Percentiles rank a stretch among this genome's conserved stretches.
These are phyloP conservation scores for Candida xyloterini DNA, from an alignment of 805 yeast genomes.

Conservation along the genomic window DNA sequence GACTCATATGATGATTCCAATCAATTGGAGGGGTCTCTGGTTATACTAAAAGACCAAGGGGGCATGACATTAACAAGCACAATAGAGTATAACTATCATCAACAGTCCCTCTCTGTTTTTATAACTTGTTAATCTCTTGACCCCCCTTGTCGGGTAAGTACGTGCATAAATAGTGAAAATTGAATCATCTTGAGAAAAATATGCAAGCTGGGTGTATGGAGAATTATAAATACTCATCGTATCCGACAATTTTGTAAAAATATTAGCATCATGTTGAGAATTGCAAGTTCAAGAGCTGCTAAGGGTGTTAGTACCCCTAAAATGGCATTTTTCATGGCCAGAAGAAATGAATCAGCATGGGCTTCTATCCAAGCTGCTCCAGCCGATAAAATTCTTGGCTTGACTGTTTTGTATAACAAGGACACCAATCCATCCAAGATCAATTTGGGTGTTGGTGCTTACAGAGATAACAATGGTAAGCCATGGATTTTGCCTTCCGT, in stretches of 20 bases:
- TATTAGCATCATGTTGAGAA: slow-evolving; percentile 20
- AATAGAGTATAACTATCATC: no score
- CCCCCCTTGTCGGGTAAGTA: slow-evolving; percentile 8
- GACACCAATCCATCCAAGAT: slow-evolving; percentile 59
- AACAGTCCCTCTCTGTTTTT: neutral
- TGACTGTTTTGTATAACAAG: slow-evolving; percentile 67
- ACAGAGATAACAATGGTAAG: slow-evolving; percentile 81
- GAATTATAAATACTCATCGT: slow-evolving; percentile 7
- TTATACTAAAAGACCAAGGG: no score
- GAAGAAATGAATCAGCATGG: slow-evolving; percentile 30
- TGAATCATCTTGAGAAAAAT: slow-evolving; percentile 14
- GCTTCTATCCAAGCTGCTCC: slow-evolving; percentile 48
- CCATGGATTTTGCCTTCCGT: slow-evolving; percentile 87
- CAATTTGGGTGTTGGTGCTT: slow-evolving; percentile 85
- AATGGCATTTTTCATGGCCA: slow-evolving; percentile 11
- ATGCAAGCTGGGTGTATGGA: slow-evolving; percentile 10
- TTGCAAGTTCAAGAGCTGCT: slow-evolving; percentile 10
- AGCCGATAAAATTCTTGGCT: slow-evolving; percentile 83
- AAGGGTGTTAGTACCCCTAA: slow-evolving; percentile 5
- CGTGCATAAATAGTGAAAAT: slow-evolving; percentile 7
- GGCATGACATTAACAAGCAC: no score
- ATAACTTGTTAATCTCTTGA: neutral
- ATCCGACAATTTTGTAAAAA: slow-evolving; percentile 1
- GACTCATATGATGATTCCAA: slow-evolving; percentile 1
- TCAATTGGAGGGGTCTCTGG: neutral